phyloP scores from a whole-genome alignment of 2,329 filamentous ascomycete genomes.

The Phaeophleospora eucalypticola region DNA sequence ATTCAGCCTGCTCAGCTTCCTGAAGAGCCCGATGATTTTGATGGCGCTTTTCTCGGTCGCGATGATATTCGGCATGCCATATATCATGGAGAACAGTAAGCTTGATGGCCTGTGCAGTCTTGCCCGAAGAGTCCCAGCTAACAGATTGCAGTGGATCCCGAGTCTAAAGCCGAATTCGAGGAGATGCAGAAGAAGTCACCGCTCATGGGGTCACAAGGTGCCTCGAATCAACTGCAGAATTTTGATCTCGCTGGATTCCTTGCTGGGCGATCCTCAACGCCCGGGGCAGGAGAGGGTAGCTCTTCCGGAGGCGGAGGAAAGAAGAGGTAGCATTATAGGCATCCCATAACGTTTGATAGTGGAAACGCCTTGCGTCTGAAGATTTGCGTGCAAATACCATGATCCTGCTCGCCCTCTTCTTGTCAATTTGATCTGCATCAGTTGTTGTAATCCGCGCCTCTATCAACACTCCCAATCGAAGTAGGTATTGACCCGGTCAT shows the following conservation, averaged over 20 bases:
- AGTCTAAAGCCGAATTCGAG: constrained; percentile 88
- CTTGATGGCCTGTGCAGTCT: constrained; percentile 21
- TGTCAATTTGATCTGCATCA: too few species aligned
- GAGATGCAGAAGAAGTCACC: constrained; percentile 76
- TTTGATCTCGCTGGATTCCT: constrained; percentile 68
- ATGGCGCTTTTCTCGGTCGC: constrained; percentile 79
- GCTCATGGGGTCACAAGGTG: constrained; percentile 41
- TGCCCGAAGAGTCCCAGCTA: constrained; percentile 7
- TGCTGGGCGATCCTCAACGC: constrained; percentile 53
- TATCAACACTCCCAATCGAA: too few species aligned
- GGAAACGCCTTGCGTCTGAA: too few species aligned
- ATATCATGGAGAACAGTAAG: constrained; percentile 92
- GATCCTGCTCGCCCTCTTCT: too few species aligned
- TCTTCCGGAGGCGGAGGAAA: constrained; percentile 16
- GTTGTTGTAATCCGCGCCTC: too few species aligned
- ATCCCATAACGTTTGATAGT: too few species aligned
- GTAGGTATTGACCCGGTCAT: too few species aligned
- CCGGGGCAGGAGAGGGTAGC: constrained; percentile 8
- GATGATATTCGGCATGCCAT: constrained; percentile 88
- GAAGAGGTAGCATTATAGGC: constrained; percentile 22
- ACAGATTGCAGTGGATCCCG: constrained; percentile 77
- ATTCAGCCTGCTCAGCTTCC: constrained; percentile 64
- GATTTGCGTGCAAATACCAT: too few species aligned
- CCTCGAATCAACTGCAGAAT: constrained; percentile 54
- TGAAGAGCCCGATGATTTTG: constrained; percentile 96